Conservation (phyloP, 108 stramenopile genomes). For the Chaetoceros tenuissimus region DNA sequence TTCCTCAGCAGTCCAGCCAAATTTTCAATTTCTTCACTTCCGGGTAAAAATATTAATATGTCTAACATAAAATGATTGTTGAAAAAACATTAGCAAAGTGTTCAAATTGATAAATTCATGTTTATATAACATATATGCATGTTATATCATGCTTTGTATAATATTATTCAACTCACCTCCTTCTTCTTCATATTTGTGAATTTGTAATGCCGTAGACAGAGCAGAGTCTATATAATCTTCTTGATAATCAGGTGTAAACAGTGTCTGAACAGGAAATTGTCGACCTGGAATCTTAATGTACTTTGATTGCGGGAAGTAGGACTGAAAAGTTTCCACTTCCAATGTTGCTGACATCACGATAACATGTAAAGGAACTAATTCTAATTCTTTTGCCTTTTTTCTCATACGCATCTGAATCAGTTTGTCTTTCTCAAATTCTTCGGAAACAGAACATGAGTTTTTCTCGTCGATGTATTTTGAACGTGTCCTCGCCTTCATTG, state of each 20-base stretch:
- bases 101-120: too few relatives aligned
- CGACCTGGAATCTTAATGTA: slow-evolving; percentile 84
- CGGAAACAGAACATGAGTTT: neutral
- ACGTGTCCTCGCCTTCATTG: slow-evolving; percentile 48
- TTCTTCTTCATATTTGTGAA: slow-evolving; percentile 62
- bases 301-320: slow-evolving; percentile 60
- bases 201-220: slow-evolving; percentile 73
- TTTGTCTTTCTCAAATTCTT: slow-evolving; percentile 25
- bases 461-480: neutral
- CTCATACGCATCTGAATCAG: slow-evolving; percentile 34
- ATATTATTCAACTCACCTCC: too few relatives aligned
- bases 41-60: slow-evolving; percentile 94
- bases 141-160: neutral
- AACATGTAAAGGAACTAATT: slow-evolving; percentile 69
- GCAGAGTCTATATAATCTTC: slow-evolving; percentile 85
- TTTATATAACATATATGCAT: too few relatives aligned
- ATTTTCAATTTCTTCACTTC: slow-evolving; percentile 91
- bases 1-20: slow-evolving; percentile 60
- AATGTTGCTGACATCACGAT: slow-evolving; percentile 98
- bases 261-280: slow-evolving; percentile 72
- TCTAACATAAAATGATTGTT: too few relatives aligned
- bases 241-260: slow-evolving; percentile 59
- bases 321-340: slow-evolving; percentile 71
- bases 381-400: slow-evolving; percentile 23
- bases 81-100: slow-evolving; percentile 17